phyloP scores from a whole-genome alignment of 106 monocot species.

The Chionographis japonica region DNA sequence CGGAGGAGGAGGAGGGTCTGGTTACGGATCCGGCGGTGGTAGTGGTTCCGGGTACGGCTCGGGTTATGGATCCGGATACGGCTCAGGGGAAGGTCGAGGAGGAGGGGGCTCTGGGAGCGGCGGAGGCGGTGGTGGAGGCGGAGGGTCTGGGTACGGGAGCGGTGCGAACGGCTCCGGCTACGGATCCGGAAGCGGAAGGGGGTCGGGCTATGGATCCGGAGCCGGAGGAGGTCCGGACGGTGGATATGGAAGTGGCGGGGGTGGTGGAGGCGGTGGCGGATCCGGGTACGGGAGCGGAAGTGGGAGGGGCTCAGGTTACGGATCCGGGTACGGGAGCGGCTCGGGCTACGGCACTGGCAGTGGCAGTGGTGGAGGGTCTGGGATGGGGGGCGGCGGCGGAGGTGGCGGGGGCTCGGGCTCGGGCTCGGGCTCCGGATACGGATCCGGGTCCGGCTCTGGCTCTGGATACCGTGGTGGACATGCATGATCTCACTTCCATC shows the following conservation, averaged over 20 bases:
- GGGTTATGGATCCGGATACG: conserved; percentile 10
- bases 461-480: neutral
- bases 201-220: conserved; percentile 2
- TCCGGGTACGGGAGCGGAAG: no score
- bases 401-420: neutral
- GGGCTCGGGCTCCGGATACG: neutral
- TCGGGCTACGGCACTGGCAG: neutral
- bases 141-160: neutral
- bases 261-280: conserved; percentile 13
- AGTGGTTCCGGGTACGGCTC: neutral
- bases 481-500: no score
- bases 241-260: neutral
- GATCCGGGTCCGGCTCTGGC: neutral
- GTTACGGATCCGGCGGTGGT: conserved; percentile 8
- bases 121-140: conserved; percentile 8
- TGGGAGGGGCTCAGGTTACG: neutral
- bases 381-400: neutral
- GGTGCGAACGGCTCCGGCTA: neutral
- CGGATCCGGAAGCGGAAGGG: neutral
- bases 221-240: neutral
- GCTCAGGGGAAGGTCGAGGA: conserved; percentile 6
- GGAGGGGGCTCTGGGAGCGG: neutral
- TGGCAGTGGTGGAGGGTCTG: neutral
- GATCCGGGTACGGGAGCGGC: conserved; percentile 4
- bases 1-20: conserved; percentile 1